Conservation (phyloP, 306 rosid genomes). For the Vigna reflexopilosa region DNA sequence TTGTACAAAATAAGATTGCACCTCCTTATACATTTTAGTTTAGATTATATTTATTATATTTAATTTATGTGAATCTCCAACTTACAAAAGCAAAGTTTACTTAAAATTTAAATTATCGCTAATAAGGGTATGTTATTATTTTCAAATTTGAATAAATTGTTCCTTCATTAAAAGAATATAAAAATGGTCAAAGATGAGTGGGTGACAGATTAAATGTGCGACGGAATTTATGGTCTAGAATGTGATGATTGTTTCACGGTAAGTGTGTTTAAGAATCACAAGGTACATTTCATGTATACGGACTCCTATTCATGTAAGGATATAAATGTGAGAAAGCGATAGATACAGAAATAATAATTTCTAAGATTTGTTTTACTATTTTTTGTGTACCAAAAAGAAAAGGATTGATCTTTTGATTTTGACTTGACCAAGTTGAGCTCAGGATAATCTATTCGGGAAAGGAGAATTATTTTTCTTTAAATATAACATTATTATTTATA, state of each 20-base stretch:
- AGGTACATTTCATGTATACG: not conserved
- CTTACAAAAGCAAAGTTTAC: too few relatives aligned
- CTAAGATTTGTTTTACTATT: not conserved
- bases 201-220: not conserved
- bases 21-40: too few relatives aligned
- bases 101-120: too few relatives aligned
- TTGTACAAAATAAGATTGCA: too few relatives aligned
- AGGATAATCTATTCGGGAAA: not conserved
- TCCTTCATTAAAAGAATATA: not conserved
- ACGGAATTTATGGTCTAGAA: not conserved
- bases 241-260: constrained; percentile 22
- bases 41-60: too few relatives aligned
- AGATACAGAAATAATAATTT: not conserved
- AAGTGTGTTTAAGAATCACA: not conserved
- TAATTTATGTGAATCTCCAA: too few relatives aligned
- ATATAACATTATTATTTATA: too few relatives aligned
- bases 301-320: not conserved
- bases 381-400: not conserved
- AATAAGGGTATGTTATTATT: too few relatives aligned
- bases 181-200: constrained; percentile 8
- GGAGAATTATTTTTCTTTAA: not conserved
- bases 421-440: not conserved
- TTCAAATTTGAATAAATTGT: not conserved
- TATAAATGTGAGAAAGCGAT: constrained; percentile 26
- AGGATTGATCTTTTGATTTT: not conserved